A percentile compares a stretch with the other conserved stretches of the same genome.
phyloP scores from a whole-genome alignment of 306 rosid species.

The Lathyrus sativus region DNA sequence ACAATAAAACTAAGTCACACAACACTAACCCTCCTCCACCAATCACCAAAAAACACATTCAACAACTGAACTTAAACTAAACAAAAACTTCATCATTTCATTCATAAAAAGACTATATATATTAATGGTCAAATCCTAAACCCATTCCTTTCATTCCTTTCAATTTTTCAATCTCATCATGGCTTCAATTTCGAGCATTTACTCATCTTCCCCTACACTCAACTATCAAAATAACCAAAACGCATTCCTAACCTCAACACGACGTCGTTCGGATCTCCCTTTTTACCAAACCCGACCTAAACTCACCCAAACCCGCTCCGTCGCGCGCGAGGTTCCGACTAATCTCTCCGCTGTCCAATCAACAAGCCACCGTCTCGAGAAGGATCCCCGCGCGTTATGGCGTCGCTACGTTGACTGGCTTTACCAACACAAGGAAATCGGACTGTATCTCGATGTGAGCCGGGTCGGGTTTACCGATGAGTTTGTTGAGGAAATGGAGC shows the following conservation, averaged over 20 bases:
- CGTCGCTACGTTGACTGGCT: slow-evolving; percentile 79
- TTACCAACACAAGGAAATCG: slow-evolving; percentile 89
- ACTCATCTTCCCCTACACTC: slow-evolving; percentile 64
- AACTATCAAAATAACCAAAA: slow-evolving; percentile 44
- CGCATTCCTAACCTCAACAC: background rate
- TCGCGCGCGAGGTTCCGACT: slow-evolving; percentile 67
- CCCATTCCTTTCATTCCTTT: background rate
- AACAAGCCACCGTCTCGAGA: slow-evolving; percentile 52
- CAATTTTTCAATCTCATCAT: slow-evolving; percentile 33
- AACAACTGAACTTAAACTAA: background rate
- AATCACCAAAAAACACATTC: background rate
- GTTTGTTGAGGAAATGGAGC: slow-evolving; percentile 78
- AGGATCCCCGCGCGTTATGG: slow-evolving; percentile 79
- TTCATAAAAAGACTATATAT: background rate
- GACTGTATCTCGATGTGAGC: slow-evolving; percentile 79
- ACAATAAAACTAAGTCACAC: slow-evolving; percentile 33
- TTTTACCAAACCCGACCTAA: slow-evolving; percentile 45
- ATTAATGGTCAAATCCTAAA: slow-evolving; percentile 15
- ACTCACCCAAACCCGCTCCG: slow-evolving; percentile 41
- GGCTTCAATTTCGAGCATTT: slow-evolving; percentile 85
- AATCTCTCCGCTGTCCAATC: slow-evolving; percentile 13
- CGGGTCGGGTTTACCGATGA: slow-evolving; percentile 92
- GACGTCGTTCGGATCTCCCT: slow-evolving; percentile 24
- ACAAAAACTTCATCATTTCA: background rate
- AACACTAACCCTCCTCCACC: slow-evolving; percentile 12